Percentiles rank a stretch among this genome's conserved stretches.
Evolutionary conservation across 2,329 filamentous ascomycete genomes (phyloP).

Genomic region (Mycocentrospora acerina): DNA sequence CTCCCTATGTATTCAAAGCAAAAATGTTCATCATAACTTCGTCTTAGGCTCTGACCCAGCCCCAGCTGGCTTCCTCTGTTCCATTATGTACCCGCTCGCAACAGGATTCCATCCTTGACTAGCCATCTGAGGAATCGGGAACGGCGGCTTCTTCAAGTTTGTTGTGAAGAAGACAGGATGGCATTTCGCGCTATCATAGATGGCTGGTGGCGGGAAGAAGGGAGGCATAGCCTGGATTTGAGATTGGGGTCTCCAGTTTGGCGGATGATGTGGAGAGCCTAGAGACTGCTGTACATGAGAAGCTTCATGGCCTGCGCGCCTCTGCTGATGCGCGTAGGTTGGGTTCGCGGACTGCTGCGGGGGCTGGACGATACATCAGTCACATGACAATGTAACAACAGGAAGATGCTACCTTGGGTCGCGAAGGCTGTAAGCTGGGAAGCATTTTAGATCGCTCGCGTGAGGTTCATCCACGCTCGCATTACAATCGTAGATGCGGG

Average conservation of each 20-base stretch:
- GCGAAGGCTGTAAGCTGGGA: slow-evolving; percentile 41
- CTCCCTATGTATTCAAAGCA: no score
- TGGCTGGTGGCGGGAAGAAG: slow-evolving; percentile 14
- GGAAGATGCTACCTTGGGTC: slow-evolving; percentile 39
- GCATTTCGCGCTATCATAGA: slow-evolving; percentile 59
- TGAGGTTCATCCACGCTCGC: slow-evolving; percentile 10
- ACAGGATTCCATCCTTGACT: slow-evolving; percentile 45
- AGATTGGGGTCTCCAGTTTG: slow-evolving; percentile 32
- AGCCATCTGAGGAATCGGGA: slow-evolving; percentile 41
- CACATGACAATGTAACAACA: slow-evolving; percentile 1
- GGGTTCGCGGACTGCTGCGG: slow-evolving; percentile 24
- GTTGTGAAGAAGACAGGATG: slow-evolving; percentile 79
- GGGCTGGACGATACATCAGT: slow-evolving; percentile 18
- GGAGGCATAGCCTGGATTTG: slow-evolving; percentile 55
- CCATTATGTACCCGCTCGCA: slow-evolving; percentile 47
- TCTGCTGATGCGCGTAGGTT: slow-evolving; percentile 27
- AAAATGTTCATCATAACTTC: slow-evolving; percentile 27
- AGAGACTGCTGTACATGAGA: slow-evolving; percentile 7
- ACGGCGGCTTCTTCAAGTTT: slow-evolving; percentile 59
- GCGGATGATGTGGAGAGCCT: slow-evolving; percentile 1
- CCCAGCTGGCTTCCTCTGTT: slow-evolving; percentile 21
- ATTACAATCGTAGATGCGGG: slow-evolving; percentile 4
- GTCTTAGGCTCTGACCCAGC: slow-evolving; percentile 15
- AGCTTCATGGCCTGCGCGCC: slow-evolving; percentile 21
- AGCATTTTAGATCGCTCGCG: slow-evolving; percentile 34